Conservation (phyloP, 1,284 basidiomycete genomes). For the Wolfiporia cocos region DNA sequence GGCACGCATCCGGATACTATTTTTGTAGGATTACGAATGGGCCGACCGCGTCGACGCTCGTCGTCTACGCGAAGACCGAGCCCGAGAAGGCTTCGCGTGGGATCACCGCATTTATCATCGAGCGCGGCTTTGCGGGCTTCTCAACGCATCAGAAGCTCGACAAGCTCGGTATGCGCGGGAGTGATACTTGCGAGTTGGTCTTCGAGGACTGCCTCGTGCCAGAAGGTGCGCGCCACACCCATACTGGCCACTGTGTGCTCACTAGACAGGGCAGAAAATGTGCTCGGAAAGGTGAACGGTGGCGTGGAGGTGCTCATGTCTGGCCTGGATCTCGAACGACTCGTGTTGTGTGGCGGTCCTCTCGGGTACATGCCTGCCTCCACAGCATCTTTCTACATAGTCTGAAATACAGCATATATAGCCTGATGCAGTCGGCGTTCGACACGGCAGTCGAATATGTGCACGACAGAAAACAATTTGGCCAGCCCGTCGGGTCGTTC, state of each 20-base stretch:
- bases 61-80: conserved; percentile 90
- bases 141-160: conserved; percentile 88
- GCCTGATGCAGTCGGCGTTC: conserved; percentile 95
- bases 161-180: conserved; percentile 95
- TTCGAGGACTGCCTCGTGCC: conserved; percentile 91
- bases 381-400: no score
- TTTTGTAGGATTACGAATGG: conserved; percentile 96
- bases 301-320: conserved; percentile 92
- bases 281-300: conserved; percentile 75
- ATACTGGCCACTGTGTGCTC: no score
- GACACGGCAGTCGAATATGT: conserved; percentile 86
- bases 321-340: conserved; percentile 87
- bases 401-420: conserved; percentile 29
- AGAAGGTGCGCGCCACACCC: conserved; percentile 46
- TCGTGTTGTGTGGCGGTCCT: conserved; percentile 87
- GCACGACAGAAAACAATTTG: conserved; percentile 90
- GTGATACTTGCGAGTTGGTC: conserved; percentile 90
- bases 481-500: conserved; percentile 83
- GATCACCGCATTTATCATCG: conserved; percentile 90
- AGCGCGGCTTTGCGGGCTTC: conserved; percentile 79
- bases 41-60: conserved; percentile 81
- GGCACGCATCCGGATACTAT: no score
- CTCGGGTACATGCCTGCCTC: no score
- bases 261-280: conserved; percentile 52
- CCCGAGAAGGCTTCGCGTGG: conserved; percentile 79